Conservation (phyloP, 2,329 filamentous ascomycete species). For the Diaporthe capsici region DNA sequence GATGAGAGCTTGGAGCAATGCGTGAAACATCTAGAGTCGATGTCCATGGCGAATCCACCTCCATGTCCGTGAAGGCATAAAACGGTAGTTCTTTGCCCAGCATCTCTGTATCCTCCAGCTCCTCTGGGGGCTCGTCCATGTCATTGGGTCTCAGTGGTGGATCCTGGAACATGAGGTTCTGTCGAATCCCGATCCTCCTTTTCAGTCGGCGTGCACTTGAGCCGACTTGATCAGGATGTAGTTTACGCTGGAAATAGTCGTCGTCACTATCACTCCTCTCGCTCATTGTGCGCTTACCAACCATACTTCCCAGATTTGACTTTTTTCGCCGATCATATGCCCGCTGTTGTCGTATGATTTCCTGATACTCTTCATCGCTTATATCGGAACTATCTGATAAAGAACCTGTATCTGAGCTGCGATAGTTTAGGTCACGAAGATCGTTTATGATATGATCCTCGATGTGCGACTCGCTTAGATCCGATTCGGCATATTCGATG, state of each 20-base stretch:
- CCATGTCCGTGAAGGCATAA: conserved; percentile 60
- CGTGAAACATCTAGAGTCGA: not conserved
- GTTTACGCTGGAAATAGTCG: conserved; percentile 55
- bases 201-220: conserved; percentile 64
- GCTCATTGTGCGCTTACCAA: conserved; percentile 66
- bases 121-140: conserved; percentile 66
- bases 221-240: conserved; percentile 57
- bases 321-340: conserved; percentile 60
- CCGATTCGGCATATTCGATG: conserved; percentile 61
- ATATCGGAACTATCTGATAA: conserved; percentile 56
- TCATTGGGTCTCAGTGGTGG: conserved; percentile 67
- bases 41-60: not conserved
- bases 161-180: conserved; percentile 64
- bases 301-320: conserved; percentile 63
- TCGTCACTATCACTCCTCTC: conserved; percentile 65
- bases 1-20: not conserved
- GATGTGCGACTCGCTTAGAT: conserved; percentile 55
- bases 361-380: conserved; percentile 53
- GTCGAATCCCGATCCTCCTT: conserved; percentile 60
- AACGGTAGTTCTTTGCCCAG: conserved; percentile 65
- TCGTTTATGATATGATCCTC: conserved; percentile 61
- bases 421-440: conserved; percentile 62
- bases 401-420: conserved; percentile 52
- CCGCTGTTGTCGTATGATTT: conserved; percentile 57
- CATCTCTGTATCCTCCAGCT: conserved; percentile 56